Percentiles rank a stretch among this genome's conserved stretches.
These are phyloP conservation scores for Setaria italica DNA, from an alignment of 202 grass and related monocot genomes.

Conservation along the genomic window DNA sequence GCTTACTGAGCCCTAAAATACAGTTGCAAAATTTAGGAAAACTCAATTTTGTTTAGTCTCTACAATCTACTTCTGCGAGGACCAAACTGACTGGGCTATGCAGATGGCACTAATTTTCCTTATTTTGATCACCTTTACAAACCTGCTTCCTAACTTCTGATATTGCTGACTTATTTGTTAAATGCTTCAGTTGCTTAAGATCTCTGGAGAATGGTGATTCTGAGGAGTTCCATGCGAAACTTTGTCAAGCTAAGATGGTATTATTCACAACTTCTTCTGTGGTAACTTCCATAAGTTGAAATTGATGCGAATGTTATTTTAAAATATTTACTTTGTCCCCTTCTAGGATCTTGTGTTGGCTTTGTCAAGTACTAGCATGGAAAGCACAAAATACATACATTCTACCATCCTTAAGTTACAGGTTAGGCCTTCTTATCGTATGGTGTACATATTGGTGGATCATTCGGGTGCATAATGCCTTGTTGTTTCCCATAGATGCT, in stretches of 20 bases:
- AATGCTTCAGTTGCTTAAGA: slow-evolving; percentile 85
- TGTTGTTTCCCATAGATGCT: slow-evolving; percentile 70
- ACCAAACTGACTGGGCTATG: neutral
- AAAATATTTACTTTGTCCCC: slow-evolving; percentile 27
- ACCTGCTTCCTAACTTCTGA: slow-evolving; percentile 6
- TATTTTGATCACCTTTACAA: slow-evolving; percentile 7
- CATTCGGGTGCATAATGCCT: slow-evolving; percentile 29
- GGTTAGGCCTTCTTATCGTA: slow-evolving; percentile 50
- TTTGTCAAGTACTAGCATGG: slow-evolving; percentile 89
- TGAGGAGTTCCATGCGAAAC: slow-evolving; percentile 77
- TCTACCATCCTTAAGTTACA: slow-evolving; percentile 85
- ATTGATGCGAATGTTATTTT: slow-evolving; percentile 36
- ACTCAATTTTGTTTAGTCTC: neutral
- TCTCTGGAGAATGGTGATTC: slow-evolving; percentile 83
- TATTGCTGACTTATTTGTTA: slow-evolving; percentile 38
- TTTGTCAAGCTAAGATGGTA: slow-evolving; percentile 85
- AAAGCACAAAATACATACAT: slow-evolving; percentile 93
- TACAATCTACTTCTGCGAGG: neutral
- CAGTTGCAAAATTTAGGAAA: neutral
- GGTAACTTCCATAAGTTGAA: slow-evolving; percentile 30
- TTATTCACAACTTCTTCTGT: slow-evolving; percentile 28
- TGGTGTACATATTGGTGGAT: slow-evolving; percentile 37
- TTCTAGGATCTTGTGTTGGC: slow-evolving; percentile 79
- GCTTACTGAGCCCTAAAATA: neutral
- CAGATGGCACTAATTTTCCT: slow-evolving; percentile 5